Base-by-base conservation (phyloP, 2,329 filamentous ascomycete species). In the Parafenestella ontariensis region DNA sequence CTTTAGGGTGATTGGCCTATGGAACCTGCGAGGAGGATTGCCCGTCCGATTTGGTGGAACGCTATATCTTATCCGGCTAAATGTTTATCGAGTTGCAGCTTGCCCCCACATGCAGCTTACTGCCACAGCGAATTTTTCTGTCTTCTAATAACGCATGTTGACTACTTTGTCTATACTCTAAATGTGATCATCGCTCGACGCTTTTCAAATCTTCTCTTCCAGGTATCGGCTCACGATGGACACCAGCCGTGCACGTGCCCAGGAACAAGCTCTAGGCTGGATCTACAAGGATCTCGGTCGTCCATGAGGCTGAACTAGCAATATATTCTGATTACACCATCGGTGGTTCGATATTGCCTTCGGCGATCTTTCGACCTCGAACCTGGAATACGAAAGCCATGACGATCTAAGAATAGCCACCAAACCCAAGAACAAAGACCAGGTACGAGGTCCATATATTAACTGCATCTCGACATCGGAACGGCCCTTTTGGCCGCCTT, bases 21-120 rank as follows among this genome's bases (percentile, higher is more conserved):
- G 23, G 28, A 21, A 33, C 9, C 3, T 20, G 13, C 28, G 34
- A 43, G 34, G 39, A 24, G 26, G 20, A 29, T 13, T 26, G 33
- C 39, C 21, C 20, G 36, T 31, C 28, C 15, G 23, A 54, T 26
- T 20, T 39, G 21, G n/a, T 43, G 3, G 6, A 24, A 39, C 37
- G 41, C 40, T 49, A 37, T 52, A 54, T 46, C 58, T 64, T 69
- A 71, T 70, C 65, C 66, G 68, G 68, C 59, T 69, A 71, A 71
- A 69, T 70, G 39, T 45, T n/a, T 11, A 40, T 49, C 45, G 34
- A 43, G 29, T 51, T 33, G 33, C 42, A 18, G 39, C 34, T 26
- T 37, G 37, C 26, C 45, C 41, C 39, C 39, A 45, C 28, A 28
- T 56, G 60, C 62, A 49, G 57, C 57, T 60, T 55, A 64, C 55